Conservation (phyloP, 1,139 yeast species). For the Debaryomyces udenii region DNA sequence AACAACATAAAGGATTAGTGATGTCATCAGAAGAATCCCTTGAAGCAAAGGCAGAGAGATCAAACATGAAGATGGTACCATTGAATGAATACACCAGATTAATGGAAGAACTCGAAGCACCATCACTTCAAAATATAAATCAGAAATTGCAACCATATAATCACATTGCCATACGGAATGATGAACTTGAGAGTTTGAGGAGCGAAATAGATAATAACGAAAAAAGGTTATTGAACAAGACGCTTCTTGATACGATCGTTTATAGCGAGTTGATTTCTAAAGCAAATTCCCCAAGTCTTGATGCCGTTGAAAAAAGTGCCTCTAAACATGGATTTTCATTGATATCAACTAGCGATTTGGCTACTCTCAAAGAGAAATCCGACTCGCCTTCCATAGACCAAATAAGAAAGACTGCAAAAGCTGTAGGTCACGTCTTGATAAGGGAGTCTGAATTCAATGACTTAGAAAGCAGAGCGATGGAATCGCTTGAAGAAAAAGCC, state of each 20-base stretch:
- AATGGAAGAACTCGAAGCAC: slow-evolving; percentile 20
- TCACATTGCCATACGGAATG: slow-evolving; percentile 22
- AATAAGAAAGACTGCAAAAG: slow-evolving; percentile 25
- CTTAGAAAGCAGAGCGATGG: slow-evolving; percentile 25
- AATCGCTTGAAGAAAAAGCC: slow-evolving; percentile 14
- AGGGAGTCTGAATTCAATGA: slow-evolving; percentile 23
- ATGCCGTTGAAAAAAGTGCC: slow-evolving; percentile 32
- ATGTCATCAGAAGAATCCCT: slow-evolving; percentile 10
- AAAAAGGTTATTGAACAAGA: neutral
- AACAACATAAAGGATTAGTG: slow-evolving; percentile 14
- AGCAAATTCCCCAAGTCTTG: slow-evolving; percentile 12
- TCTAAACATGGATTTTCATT: slow-evolving; percentile 24
- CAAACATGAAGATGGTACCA: slow-evolving; percentile 21
- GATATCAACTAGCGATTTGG: slow-evolving; percentile 7
- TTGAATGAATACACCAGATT: slow-evolving; percentile 28
- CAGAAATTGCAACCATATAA: slow-evolving; percentile 25
- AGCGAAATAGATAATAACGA: slow-evolving; percentile 4
- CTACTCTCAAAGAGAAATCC: neutral
- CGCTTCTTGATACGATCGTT: neutral
- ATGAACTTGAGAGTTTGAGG: slow-evolving; percentile 24
- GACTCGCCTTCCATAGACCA: slow-evolving; percentile 18
- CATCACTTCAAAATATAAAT: slow-evolving; percentile 28
- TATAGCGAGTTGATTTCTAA: slow-evolving; percentile 1
- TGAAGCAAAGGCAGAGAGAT: slow-evolving; percentile 10
- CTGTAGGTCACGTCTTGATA: slow-evolving; percentile 20